Evolutionary conservation across 2,329 filamentous ascomycete genomes (phyloP).

Genomic region (Alternaria novae-zelandiae): DNA sequence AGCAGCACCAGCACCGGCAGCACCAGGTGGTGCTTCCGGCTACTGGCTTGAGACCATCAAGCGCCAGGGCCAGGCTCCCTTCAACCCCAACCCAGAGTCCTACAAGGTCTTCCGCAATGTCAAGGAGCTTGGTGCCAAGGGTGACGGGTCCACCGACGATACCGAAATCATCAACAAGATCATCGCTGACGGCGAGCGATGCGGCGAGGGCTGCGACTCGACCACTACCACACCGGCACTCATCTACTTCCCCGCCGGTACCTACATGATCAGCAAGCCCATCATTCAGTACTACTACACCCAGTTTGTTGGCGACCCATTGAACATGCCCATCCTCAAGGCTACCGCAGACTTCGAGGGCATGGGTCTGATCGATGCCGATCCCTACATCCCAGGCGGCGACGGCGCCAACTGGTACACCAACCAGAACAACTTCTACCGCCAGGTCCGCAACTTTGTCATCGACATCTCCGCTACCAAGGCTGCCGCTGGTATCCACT

Average conservation of each 20-base stretch:
- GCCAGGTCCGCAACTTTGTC: slow-evolving; percentile 61
- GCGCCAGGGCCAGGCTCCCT: slow-evolving; percentile 73
- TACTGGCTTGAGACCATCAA: slow-evolving; percentile 78
- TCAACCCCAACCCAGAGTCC: slow-evolving; percentile 57
- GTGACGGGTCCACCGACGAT: slow-evolving; percentile 76
- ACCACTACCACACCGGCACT: slow-evolving; percentile 82
- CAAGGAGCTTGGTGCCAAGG: slow-evolving; percentile 53
- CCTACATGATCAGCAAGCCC: slow-evolving; percentile 79
- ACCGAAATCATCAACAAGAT: slow-evolving; percentile 87
- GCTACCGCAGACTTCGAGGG: slow-evolving; percentile 68
- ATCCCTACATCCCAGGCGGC: slow-evolving; percentile 78
- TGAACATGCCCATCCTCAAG: slow-evolving; percentile 76
- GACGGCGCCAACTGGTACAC: slow-evolving; percentile 57
- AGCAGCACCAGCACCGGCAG: slow-evolving; percentile 21
- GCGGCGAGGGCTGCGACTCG: slow-evolving; percentile 81
- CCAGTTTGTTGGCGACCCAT: slow-evolving; percentile 84
- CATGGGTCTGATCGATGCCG: slow-evolving; percentile 86
- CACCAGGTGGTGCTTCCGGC: slow-evolving; percentile 35
- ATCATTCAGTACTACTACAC: slow-evolving; percentile 92
- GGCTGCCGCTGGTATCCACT: slow-evolving; percentile 63
- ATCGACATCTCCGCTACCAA: slow-evolving; percentile 55
- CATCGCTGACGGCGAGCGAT: slow-evolving; percentile 78
- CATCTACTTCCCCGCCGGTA: slow-evolving; percentile 90
- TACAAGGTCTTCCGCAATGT: slow-evolving; percentile 68
- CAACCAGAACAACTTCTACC: slow-evolving; percentile 64